A percentile compares a stretch with the other conserved stretches of the same genome.
These are phyloP conservation scores for Ormosia emarginata DNA, from an alignment of 306 rosid species.

Conservation along the genomic window DNA sequence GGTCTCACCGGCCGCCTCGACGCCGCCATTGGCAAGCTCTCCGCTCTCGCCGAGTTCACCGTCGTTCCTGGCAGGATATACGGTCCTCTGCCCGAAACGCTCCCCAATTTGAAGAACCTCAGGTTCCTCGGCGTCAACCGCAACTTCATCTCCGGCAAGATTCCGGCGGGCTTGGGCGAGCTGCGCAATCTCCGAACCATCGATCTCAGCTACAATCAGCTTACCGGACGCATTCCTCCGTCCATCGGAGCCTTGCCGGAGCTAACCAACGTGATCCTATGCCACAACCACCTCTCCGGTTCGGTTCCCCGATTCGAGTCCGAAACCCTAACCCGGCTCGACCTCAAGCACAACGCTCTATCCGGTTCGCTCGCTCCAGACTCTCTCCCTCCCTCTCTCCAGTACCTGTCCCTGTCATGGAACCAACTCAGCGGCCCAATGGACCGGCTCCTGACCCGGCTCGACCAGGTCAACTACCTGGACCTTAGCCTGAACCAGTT, in stretches of 20 bases:
- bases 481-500: slow-evolving; percentile 84
- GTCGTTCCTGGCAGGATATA: slow-evolving; percentile 83
- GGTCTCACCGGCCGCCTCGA: slow-evolving; percentile 80
- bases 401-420: slow-evolving; percentile 79
- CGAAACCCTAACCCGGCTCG: slow-evolving; percentile 62
- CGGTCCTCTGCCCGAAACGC: slow-evolving; percentile 57
- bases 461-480: slow-evolving; percentile 63
- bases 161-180: slow-evolving; percentile 57
- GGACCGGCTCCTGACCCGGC: slow-evolving; percentile 55
- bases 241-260: slow-evolving; percentile 62
- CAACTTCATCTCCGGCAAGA: slow-evolving; percentile 81
- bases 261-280: slow-evolving; percentile 72
- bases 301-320: slow-evolving; percentile 69
- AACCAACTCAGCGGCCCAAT: slow-evolving; percentile 69
- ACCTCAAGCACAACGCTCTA: slow-evolving; percentile 76
- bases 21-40: slow-evolving; percentile 71
- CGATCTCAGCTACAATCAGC: slow-evolving; percentile 86
- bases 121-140: slow-evolving; percentile 82
- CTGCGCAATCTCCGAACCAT: slow-evolving; percentile 59
- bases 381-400: slow-evolving; percentile 73
- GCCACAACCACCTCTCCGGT: slow-evolving; percentile 83
- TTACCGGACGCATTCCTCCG: slow-evolving; percentile 67
- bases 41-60: slow-evolving; percentile 75
- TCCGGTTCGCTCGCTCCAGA: slow-evolving; percentile 63
- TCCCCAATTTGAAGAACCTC: slow-evolving; percentile 56